phyloP scores from a whole-genome alignment of 805 yeast genomes.

The Candida incommunis region DNA sequence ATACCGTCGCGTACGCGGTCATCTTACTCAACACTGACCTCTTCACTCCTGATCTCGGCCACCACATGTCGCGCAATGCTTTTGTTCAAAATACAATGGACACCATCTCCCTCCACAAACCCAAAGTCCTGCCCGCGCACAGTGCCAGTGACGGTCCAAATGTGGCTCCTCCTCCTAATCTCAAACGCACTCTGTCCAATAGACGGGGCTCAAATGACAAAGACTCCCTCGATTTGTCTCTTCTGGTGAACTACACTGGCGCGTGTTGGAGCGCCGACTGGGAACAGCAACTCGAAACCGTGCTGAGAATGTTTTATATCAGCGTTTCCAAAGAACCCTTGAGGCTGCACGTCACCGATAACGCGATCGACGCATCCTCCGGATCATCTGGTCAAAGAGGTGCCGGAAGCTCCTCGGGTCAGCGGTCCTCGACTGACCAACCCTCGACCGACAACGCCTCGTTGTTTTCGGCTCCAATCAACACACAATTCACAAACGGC shows the following conservation, averaged over 20 bases:
- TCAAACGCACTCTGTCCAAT: slow-evolving; percentile 3
- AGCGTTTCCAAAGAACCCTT: slow-evolving; percentile 15
- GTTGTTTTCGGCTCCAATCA: neutral
- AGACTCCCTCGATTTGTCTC: slow-evolving; percentile 1
- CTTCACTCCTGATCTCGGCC: slow-evolving; percentile 29
- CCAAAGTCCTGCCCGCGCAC: slow-evolving; percentile 2
- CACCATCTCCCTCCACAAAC: slow-evolving; percentile 22
- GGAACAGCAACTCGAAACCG: slow-evolving; percentile 13
- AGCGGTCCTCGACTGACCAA: neutral
- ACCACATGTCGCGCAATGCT: slow-evolving; percentile 9
- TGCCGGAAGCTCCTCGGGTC: neutral
- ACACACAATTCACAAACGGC: neutral
- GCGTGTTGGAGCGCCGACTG: slow-evolving; percentile 11
- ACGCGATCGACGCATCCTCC: neutral
- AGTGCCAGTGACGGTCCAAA: neutral
- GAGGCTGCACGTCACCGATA: slow-evolving; percentile 1
- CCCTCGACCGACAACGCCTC: neutral
- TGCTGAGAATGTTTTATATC: slow-evolving; percentile 12
- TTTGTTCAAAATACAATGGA: slow-evolving; percentile 37
- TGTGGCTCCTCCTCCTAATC: neutral
- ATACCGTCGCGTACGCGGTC: slow-evolving; percentile 57
- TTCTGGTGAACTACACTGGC: slow-evolving; percentile 8
- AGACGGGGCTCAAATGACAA: slow-evolving; percentile 6
- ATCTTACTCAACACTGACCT: slow-evolving; percentile 65
- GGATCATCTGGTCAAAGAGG: neutral